Conservation (phyloP, 805 yeast species). For the Candida manassasensis region DNA sequence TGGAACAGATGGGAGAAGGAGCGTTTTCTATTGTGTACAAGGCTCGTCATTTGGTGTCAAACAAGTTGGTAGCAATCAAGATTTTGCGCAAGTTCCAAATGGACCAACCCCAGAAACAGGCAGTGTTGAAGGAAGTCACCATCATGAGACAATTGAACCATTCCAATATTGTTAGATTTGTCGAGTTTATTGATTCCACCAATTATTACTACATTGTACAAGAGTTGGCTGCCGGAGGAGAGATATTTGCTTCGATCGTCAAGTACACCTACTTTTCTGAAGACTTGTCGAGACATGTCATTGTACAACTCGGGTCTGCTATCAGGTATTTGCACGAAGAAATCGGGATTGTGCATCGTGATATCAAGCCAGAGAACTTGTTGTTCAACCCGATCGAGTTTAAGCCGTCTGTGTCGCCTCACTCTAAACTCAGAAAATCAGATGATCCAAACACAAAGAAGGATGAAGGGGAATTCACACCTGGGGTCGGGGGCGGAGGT, state of each 20-base stretch:
- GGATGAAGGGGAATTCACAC: conserved; percentile 83
- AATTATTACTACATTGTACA: conserved; percentile 64
- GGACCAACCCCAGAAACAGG: conserved; percentile 56
- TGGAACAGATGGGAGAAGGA: conserved; percentile 69
- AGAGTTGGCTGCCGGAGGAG: conserved; percentile 77
- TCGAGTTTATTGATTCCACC: conserved; percentile 61
- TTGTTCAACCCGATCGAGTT: conserved; percentile 58
- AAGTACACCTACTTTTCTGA: conserved; percentile 64
- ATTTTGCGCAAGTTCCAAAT: conserved; percentile 66
- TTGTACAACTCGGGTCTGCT: conserved; percentile 59
- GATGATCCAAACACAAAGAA: conserved; percentile 67
- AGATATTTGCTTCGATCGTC: conserved; percentile 63
- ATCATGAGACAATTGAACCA: conserved; percentile 65
- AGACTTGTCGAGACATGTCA: conserved; percentile 58
- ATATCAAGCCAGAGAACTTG: conserved; percentile 76
- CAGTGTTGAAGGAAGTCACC: conserved; percentile 75
- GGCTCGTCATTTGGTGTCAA: conserved; percentile 41
- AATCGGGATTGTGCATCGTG: conserved; percentile 78
- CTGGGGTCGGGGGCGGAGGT: conserved; percentile 87
- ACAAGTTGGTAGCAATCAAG: conserved; percentile 48
- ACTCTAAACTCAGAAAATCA: conserved; percentile 45
- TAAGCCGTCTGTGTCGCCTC: conserved; percentile 37
- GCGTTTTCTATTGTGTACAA: conserved; percentile 74
- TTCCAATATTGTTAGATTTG: conserved; percentile 59
- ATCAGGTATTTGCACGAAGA: conserved; percentile 66